Percentiles rank a stretch among this genome's conserved stretches.
Conservation (phyloP, 352 stramenopile species). For the Pythium oligandrum region DNA sequence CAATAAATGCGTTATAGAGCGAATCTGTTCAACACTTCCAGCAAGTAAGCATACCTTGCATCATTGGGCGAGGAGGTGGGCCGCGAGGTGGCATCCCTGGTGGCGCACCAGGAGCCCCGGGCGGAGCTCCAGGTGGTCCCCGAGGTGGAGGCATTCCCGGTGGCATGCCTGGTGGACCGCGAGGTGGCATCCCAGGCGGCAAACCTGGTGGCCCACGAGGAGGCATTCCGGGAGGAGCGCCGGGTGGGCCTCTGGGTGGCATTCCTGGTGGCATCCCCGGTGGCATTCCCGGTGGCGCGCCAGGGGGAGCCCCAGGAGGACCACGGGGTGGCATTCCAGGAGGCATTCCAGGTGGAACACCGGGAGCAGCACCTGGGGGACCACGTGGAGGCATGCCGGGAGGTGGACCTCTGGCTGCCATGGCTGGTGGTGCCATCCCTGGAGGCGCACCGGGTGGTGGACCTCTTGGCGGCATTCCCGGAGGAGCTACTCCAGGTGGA, state of each 20-base stretch:
- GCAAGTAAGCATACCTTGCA: conserved; percentile 11
- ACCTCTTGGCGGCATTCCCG: conserved; percentile 6
- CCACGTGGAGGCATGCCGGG: conserved; percentile 8
- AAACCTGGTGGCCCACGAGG: conserved; percentile 12
- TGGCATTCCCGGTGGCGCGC: conserved; percentile 5
- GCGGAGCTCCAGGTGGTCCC: conserved; percentile 12
- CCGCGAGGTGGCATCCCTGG: conserved; percentile 31
- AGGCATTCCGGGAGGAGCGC: conserved; percentile 7
- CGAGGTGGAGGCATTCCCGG: conserved; percentile 14
- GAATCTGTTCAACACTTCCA: background rate
- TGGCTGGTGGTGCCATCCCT: conserved; percentile 4
- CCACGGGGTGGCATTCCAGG: conserved; percentile 1
- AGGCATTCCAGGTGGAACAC: conserved; percentile 2
- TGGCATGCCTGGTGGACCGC: conserved; percentile 16
- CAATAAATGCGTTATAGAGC: background rate
- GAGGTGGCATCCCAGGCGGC: conserved; percentile 14
- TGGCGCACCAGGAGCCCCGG: conserved; percentile 24
- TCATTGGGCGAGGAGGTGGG: conserved; percentile 18
- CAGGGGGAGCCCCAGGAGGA: background rate
- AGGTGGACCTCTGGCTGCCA: background rate
- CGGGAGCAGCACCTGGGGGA: conserved; percentile 7
- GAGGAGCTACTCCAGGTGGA: conserved; percentile 1
- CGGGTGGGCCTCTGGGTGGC: conserved; percentile 9
- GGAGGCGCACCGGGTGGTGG: conserved; percentile 4
- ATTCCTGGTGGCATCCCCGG: conserved; percentile 11